Percentiles rank a stretch among this genome's conserved stretches.
Conservation (phyloP, 306 rosid genomes). For the Aeschynomene evenia region DNA sequence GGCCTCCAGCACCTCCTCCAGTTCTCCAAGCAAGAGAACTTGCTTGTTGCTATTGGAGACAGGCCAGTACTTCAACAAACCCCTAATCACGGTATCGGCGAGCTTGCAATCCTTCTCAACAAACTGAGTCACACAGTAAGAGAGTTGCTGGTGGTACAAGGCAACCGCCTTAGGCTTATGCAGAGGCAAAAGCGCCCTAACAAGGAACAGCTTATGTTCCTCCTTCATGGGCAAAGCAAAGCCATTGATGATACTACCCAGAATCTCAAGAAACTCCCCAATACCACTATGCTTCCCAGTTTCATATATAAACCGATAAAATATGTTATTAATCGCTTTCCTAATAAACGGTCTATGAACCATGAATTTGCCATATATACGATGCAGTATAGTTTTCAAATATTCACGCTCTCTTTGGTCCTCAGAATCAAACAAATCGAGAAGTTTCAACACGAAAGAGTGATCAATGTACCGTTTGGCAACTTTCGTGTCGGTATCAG, state of each 20-base stretch:
- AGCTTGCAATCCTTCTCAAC: conserved; percentile 97
- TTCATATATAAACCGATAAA: conserved; percentile 88
- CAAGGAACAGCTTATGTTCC: conserved; percentile 95
- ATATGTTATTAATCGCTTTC: conserved; percentile 88
- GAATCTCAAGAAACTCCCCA: conserved; percentile 95
- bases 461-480: conserved; percentile 92
- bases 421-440: conserved; percentile 88
- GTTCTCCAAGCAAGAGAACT: conserved; percentile 95
- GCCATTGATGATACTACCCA: conserved; percentile 94
- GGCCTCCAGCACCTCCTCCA: conserved; percentile 96
- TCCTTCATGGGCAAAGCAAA: conserved; percentile 99
- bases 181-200: conserved; percentile 86
- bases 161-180: conserved; percentile 77
- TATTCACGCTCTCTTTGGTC: conserved; percentile 94
- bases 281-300: conserved; percentile 83
- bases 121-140: conserved; percentile 93
- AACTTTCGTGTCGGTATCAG: conserved; percentile 89
- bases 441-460: conserved; percentile 80
- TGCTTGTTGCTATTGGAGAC: conserved; percentile 88
- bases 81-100: conserved; percentile 86
- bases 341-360: conserved; percentile 97
- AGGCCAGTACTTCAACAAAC: conserved; percentile 96
- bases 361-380: conserved; percentile 96
- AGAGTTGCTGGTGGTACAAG: conserved; percentile 83
- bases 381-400: conserved; percentile 91